Evolutionary conservation across 2,329 filamentous ascomycete genomes (phyloP).

Genomic region (Fusarium nematophilum): DNA sequence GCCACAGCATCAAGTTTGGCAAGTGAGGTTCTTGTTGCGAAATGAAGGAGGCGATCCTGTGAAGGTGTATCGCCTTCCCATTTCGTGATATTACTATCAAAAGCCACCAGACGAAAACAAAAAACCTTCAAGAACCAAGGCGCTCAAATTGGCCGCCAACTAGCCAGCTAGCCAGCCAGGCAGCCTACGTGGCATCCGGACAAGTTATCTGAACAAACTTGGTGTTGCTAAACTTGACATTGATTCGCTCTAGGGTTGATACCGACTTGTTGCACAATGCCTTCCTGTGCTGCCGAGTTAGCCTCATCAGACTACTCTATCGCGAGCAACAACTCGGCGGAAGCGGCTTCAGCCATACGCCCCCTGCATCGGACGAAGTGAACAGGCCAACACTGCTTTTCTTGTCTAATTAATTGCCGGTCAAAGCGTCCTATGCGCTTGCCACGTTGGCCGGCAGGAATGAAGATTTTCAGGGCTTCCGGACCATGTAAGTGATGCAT

Average conservation of each 20-base stretch:
- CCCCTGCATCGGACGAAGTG: neutral
- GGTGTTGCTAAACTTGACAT: neutral
- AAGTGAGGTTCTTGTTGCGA: too few relatives aligned
- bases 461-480: slow-evolving; percentile 1
- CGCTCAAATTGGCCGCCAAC: too few relatives aligned
- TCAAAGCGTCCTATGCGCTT: slow-evolving; percentile 8
- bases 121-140: too few relatives aligned
- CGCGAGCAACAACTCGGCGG: slow-evolving; percentile 1
- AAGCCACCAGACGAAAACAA: slow-evolving; percentile 4
- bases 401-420: neutral
- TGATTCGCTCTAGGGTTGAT: slow-evolving; percentile 5
- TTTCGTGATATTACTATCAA: neutral
- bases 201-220: slow-evolving; percentile 1
- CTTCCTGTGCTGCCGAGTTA: slow-evolving; percentile 11
- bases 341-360: neutral
- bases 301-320: neutral
- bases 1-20: too few relatives aligned
- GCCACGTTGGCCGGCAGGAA: slow-evolving; percentile 6
- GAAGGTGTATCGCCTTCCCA: too few relatives aligned
- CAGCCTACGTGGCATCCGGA: neutral
- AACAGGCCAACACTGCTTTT: neutral
- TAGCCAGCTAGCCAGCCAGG: too few relatives aligned
- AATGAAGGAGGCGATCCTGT: too few relatives aligned
- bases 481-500: slow-evolving; percentile 10
- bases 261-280: slow-evolving; percentile 21